Base-by-base conservation (phyloP, 2,329 filamentous ascomycete species). In the Tolypocladium amazonense region DNA sequence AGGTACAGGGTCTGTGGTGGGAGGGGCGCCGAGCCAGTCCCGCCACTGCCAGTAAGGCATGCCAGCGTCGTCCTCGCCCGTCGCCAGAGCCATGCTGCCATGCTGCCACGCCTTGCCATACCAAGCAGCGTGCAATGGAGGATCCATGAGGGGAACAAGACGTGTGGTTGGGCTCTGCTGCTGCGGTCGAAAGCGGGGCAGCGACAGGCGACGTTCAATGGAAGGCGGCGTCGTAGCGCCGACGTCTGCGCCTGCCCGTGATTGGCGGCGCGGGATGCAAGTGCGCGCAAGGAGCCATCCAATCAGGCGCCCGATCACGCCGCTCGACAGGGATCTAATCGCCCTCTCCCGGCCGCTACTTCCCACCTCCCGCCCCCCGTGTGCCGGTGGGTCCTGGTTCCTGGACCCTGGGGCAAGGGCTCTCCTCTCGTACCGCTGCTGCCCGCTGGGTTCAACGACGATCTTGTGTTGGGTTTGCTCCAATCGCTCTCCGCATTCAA, bases 191-290 rank as follows among this genome's bases (percentile, higher is more conserved):
- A 62, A 66, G 70, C 64, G 70, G 69, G 67, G 62, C 68, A 35
- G 56, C 47, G 45, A 55, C 55, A 45, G 56, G 38, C 59, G 60
- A 65, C 65, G 64, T 65, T 67, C 70, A 72, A 72, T 72, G 60
- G 69, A 66, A 68, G 63, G 62, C 61, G 66, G 61, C 62, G 65
- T 69, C 61, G 64, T 70, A 72, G 71, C 71, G 71, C 71, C 71
- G 65, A 71, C 56, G 59, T 66, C 62, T 64, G 65, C 68, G 69
- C 66, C 61, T 66, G 63, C 59, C 65, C 61, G 59, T 63, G 66
- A 77, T 77, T 77, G 75, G 76, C 59, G 64, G 63, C 45, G 58
- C 59, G 60, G 65, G 59, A 62, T 67, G 62, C 66, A 67, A 64
- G 66, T 64, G 65, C 63, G 68, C 59, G 62, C 59, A 55, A 61